Percentiles rank a stretch among this genome's conserved stretches.
Conservation (phyloP, 1,284 basidiomycete genomes). For the Moesziomyces sp. region DNA sequence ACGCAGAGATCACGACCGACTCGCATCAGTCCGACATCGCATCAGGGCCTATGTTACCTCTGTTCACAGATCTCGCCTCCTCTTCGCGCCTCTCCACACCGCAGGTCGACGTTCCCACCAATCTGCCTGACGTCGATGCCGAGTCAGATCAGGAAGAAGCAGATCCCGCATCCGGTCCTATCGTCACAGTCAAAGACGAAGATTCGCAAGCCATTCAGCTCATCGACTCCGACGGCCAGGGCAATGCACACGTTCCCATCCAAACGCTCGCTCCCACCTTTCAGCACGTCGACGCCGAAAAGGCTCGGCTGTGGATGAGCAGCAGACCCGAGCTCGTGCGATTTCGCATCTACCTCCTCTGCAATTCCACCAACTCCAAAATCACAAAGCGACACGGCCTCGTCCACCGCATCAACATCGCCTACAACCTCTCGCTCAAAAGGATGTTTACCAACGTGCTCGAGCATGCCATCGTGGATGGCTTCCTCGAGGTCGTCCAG, state of each 20-base stretch:
- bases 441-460: slow-evolving; percentile 23
- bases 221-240: neutral
- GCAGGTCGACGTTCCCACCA: neutral
- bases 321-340: slow-evolving; percentile 52
- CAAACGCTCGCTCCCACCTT: slow-evolving; percentile 20
- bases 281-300: slow-evolving; percentile 32
- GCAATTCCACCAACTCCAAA: slow-evolving; percentile 27
- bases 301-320: slow-evolving; percentile 44
- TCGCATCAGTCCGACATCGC: slow-evolving; percentile 1
- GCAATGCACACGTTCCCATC: neutral
- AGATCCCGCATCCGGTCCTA: slow-evolving; percentile 18
- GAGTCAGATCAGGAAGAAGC: slow-evolving; percentile 15
- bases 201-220: slow-evolving; percentile 10
- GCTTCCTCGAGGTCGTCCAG: slow-evolving; percentile 41
- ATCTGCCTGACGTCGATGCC: slow-evolving; percentile 3
- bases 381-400: slow-evolving; percentile 25
- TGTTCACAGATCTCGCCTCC: neutral
- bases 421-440: neutral
- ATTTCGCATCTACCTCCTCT: slow-evolving; percentile 39
- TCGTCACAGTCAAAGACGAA: slow-evolving; percentile 28
- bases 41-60: neutral
- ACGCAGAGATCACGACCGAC: slow-evolving; percentile 23
- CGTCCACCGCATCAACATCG: slow-evolving; percentile 23
- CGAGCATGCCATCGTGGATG: slow-evolving; percentile 35
- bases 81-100: neutral